A percentile compares a stretch with the other conserved stretches of the same genome.
Conservation (phyloP, 257 asterid genomes). For the Marsdenia floribunda region DNA sequence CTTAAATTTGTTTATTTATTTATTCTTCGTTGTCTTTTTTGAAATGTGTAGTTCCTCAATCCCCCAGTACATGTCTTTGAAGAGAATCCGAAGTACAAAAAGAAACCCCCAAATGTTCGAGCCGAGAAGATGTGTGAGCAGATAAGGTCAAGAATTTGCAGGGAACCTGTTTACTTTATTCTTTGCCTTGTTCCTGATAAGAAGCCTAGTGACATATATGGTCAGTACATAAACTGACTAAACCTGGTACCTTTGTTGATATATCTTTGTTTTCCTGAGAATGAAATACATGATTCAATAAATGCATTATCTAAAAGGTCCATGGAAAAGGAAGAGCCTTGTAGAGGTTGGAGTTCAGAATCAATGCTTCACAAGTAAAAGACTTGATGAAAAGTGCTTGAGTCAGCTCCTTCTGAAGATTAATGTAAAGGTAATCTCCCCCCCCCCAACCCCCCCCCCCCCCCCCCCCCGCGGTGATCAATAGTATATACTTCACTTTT, state of each 20-base stretch:
- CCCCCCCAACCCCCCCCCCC: background rate
- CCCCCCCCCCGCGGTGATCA: background rate
- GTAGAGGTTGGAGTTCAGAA: conserved; percentile 35
- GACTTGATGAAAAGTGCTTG: conserved; percentile 33
- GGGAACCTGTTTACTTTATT: conserved; percentile 38
- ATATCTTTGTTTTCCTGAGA: background rate
- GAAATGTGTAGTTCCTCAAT: conserved; percentile 23
- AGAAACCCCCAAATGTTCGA: conserved; percentile 35
- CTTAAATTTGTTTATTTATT: too few relatives aligned
- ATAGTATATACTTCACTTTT: background rate
- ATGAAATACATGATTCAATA: background rate
- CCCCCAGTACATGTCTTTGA: conserved; percentile 39
- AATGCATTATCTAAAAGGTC: conserved; percentile 24
- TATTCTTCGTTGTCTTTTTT: background rate
- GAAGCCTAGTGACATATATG: conserved; percentile 32
- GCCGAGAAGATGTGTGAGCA: conserved; percentile 42
- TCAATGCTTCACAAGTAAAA: conserved; percentile 38
- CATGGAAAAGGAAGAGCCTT: conserved; percentile 47
- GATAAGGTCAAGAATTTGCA: conserved; percentile 24
- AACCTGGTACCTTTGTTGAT: background rate
- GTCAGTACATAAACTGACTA: conserved; percentile 20
- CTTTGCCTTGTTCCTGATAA: conserved; percentile 43
- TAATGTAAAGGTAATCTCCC: conserved; percentile 30
- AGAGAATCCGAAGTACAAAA: conserved; percentile 31
- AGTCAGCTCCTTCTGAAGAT: conserved; percentile 38